Evolutionary conservation across 164 flowering plant genomes (phyloP), one percentile per base, ranked within the genome.

Genomic region (Vitis cinerea): DNA sequence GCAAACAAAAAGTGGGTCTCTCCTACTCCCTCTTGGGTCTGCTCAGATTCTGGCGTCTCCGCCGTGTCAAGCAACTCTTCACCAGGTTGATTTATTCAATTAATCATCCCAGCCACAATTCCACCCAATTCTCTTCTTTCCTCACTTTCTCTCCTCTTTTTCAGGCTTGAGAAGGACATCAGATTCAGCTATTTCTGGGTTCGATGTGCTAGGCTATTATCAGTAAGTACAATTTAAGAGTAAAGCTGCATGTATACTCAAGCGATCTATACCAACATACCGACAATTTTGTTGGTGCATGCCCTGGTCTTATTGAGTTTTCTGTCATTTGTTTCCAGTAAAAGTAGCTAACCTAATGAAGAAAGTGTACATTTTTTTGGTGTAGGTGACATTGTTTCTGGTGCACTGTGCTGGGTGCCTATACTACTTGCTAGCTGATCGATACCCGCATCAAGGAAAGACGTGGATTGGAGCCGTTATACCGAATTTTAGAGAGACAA

Each of bases 151-250:
- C 8, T 65, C 14, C 55, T 30, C 10, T 69, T 66, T 62, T 66
- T 76, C 86, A 94, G 99, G 85, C 88, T 94, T 66, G 99, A 94
- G 80, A 92, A 94, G 74, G 99, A 94, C 71, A 92, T 92, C 50
- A 83, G 97, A 52, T 92, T 86, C 83, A 88, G 84, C 81, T 94
- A 94, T 53, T 92, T 92, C 67, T 87, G 87, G 89, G 79, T 92
- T 65, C 75, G 99, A 77, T 92, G 97, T 71, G 82, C 84, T 8
- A 79, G 93, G 72, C 95, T 94, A 56, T 53, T 94, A 7, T 79
- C 69, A 69, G 97, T 92, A 76, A 84, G 98, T 87, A 10, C 1
- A 48, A 37, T 37, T 37, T 37, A 37, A 37, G 4, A 37, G 44
- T 37, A 37, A 6, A 37, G 44, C 44, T 37, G 44, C 7, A 37